A percentile compares a stretch with the other conserved stretches of the same genome.
These are phyloP conservation scores for Cryphonectria naterciae DNA, from an alignment of 2,329 filamentous ascomycete species.

Conservation along the genomic window DNA sequence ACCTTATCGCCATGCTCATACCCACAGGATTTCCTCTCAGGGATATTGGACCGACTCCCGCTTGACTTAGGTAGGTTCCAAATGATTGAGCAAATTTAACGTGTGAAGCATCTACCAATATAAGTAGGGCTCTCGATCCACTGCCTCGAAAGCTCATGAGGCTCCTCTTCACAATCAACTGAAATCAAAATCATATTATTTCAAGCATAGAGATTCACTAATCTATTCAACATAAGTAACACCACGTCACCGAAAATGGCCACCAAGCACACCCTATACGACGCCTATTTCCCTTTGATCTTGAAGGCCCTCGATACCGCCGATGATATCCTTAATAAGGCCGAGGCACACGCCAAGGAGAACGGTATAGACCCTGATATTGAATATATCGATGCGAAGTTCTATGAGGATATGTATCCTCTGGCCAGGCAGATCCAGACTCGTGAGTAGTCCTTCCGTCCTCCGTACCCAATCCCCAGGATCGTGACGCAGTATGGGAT, in stretches of 20 bases:
- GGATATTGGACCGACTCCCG: not conserved
- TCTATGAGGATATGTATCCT: constrained; percentile 42
- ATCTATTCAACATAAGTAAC: not conserved
- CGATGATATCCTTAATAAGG: constrained; percentile 38
- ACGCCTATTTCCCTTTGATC: constrained; percentile 36
- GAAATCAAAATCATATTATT: not conserved
- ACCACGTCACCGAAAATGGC: constrained; percentile 34
- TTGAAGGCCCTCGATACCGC: constrained; percentile 35
- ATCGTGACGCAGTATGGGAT: not conserved
- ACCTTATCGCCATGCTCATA: not conserved
- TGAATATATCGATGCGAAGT: constrained; percentile 33
- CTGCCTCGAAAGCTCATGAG: not conserved
- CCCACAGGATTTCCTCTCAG: not conserved
- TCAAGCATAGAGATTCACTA: not conserved
- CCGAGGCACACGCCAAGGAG: constrained; percentile 36
- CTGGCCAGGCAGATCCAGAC: constrained; percentile 42
- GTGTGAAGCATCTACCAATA: not conserved
- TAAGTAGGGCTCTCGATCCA: not conserved
- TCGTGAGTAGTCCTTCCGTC: not conserved
- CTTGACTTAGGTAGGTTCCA: not conserved
- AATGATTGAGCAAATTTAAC: too few relatives aligned
- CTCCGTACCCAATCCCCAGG: not conserved
- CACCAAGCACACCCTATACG: constrained; percentile 37
- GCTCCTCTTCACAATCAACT: not conserved
- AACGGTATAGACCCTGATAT: constrained; percentile 33